Conservation (phyloP, 1,284 basidiomycete species). For the Boletus sp. region DNA sequence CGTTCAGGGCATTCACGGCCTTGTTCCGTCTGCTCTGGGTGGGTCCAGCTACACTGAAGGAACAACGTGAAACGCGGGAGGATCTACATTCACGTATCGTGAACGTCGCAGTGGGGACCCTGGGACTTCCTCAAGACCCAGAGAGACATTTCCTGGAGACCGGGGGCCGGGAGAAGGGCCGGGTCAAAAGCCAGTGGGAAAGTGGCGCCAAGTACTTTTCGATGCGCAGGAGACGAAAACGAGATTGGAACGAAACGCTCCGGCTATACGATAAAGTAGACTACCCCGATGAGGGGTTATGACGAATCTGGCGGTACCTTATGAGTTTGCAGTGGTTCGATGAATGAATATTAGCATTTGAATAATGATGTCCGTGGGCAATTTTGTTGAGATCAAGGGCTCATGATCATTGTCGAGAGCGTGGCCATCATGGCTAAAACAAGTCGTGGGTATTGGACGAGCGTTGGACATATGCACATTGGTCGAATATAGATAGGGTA, state of each 20-base stretch:
- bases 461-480: not conserved
- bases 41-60: slow-evolving; percentile 51
- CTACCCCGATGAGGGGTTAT: slow-evolving; percentile 26
- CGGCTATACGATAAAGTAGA: slow-evolving; percentile 70
- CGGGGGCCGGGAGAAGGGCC: slow-evolving; percentile 64
- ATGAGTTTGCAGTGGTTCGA: not conserved
- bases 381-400: not conserved
- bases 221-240: slow-evolving; percentile 68
- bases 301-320: slow-evolving; percentile 2
- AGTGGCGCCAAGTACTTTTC: slow-evolving; percentile 73
- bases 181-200: slow-evolving; percentile 62
- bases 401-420: no score
- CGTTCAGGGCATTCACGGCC: slow-evolving; percentile 65
- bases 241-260: slow-evolving; percentile 85
- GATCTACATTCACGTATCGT: slow-evolving; percentile 60
- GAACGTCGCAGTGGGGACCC: slow-evolving; percentile 54
- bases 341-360: not conserved
- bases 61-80: slow-evolving; percentile 49
- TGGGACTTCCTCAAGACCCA: slow-evolving; percentile 66
- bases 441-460: slow-evolving; percentile 13
- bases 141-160: slow-evolving; percentile 56
- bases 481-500: not conserved
- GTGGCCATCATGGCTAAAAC: not conserved
- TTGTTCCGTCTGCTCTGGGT: slow-evolving; percentile 61
- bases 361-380: not conserved